Evolutionary conservation across 352 stramenopile species (phyloP).

Genomic region (Phytophthora kernoviae): DNA sequence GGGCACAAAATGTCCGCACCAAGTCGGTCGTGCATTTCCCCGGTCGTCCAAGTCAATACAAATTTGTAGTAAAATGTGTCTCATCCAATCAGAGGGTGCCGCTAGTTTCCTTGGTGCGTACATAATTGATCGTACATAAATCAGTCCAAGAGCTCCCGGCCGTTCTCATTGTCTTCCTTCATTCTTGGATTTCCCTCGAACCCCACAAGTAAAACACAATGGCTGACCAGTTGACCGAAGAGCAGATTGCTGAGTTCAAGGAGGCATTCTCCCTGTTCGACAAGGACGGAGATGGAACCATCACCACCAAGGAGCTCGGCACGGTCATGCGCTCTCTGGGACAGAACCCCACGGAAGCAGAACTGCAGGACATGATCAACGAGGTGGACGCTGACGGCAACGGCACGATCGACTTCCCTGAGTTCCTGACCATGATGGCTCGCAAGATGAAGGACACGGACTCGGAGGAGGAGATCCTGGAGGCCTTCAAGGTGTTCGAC

Average conservation of each 20-base stretch:
- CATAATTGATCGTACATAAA: constrained; percentile 6
- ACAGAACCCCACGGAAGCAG: constrained; percentile 98
- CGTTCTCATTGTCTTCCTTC: constrained; percentile 12
- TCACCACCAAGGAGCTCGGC: constrained; percentile 99
- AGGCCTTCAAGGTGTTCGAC: constrained; percentile 99
- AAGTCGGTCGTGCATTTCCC: constrained; percentile 23
- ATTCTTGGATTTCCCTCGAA: constrained; percentile 74
- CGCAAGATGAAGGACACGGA: constrained; percentile 99
- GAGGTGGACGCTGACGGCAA: constrained; percentile 99
- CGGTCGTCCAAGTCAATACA: constrained; percentile 46
- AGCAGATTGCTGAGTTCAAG: constrained; percentile 99
- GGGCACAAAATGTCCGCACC: constrained; percentile 11
- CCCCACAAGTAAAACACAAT: constrained; percentile 51
- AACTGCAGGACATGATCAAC: constrained; percentile 99
- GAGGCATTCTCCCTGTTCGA: constrained; percentile 99
- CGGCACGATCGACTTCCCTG: constrained; percentile 99
- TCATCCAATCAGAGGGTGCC: constrained; percentile 1
- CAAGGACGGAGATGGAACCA: constrained; percentile 98
- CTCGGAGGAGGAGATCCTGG: constrained; percentile 98
- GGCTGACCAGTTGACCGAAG: constrained; percentile 91
- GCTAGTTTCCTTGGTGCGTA: constrained; percentile 1
- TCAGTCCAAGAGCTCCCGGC: neutral
- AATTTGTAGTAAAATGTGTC: constrained; percentile 20
- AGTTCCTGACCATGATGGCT: constrained; percentile 99
- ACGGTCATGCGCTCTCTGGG: constrained; percentile 98